These are phyloP conservation scores for Phytophthora idaei DNA, from an alignment of 352 stramenopile species.

Conservation along the genomic window DNA sequence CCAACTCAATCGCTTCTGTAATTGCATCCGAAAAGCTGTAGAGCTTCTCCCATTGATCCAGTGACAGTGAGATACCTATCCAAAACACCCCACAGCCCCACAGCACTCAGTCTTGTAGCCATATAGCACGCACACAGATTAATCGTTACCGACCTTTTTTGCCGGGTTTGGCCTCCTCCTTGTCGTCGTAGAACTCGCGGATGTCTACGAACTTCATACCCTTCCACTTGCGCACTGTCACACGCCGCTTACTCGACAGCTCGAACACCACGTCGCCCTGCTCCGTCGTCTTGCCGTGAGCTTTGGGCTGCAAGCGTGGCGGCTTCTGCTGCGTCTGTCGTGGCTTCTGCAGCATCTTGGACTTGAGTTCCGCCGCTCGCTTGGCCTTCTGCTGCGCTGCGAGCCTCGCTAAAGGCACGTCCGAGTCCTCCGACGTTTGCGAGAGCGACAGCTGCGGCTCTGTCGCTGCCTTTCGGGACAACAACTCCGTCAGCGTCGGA, in stretches of 20 bases:
- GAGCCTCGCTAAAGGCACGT: constrained; percentile 21
- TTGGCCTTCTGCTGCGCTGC: constrained; percentile 27
- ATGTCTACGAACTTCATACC: constrained; percentile 63
- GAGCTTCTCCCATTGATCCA: constrained; percentile 64
- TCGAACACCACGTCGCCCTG: constrained; percentile 51
- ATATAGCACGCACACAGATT: neutral
- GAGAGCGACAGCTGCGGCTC: constrained; percentile 27
- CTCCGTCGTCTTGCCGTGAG: neutral
- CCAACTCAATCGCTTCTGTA: constrained; percentile 46
- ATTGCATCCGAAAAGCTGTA: constrained; percentile 41
- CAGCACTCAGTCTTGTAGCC: neutral
- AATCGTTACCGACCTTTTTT: constrained; percentile 61
- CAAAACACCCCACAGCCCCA: neutral
- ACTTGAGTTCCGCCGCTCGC: constrained; percentile 3
- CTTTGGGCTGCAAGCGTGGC: neutral
- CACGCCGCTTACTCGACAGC: constrained; percentile 57
- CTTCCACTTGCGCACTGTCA: constrained; percentile 70
- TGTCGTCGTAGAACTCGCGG: constrained; percentile 78
- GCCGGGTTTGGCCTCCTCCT: constrained; percentile 61
- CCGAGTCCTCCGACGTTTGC: constrained; percentile 24
- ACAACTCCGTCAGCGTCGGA: constrained; percentile 29
- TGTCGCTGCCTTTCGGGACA: constrained; percentile 24
- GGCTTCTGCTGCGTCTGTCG: neutral
- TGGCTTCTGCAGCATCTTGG: constrained; percentile 4
- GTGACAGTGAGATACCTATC: constrained; percentile 61